A percentile compares a stretch with the other conserved stretches of the same genome.
Evolutionary conservation across 164 flowering plant species (phyloP).

Genomic region (Macadamia integrifolia): DNA sequence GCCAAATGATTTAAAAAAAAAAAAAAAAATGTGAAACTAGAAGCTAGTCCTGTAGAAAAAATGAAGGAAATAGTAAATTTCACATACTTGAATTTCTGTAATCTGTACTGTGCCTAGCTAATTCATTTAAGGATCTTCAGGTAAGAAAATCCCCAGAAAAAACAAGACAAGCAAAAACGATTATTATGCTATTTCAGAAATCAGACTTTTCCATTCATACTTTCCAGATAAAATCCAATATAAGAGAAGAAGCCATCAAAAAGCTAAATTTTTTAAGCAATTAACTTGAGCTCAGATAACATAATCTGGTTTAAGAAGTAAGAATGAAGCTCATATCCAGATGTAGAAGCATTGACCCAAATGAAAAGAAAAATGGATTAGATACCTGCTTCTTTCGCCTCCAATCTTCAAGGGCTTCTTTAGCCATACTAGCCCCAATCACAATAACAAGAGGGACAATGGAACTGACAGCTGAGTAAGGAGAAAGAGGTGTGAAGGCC

Average conservation of each 20-base stretch:
- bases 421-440: constrained; percentile 68
- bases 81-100: not conserved
- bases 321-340: not conserved
- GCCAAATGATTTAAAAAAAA: no score
- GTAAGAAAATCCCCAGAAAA: no score
- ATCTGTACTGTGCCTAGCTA: no score
- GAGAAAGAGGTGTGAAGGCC: constrained; percentile 65
- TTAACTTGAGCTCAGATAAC: not conserved
- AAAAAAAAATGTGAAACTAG: no score
- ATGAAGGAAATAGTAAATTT: no score
- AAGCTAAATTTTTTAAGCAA: not conserved
- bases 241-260: not conserved
- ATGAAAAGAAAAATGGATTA: not conserved
- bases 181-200: no score
- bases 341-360: not conserved
- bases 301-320: not conserved
- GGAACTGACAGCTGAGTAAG: constrained; percentile 54
- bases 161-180: no score
- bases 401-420: constrained; percentile 77
- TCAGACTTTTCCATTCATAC: no score
- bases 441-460: constrained; percentile 62
- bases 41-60: no score
- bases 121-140: no score
- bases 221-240: not conserved
- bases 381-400: constrained; percentile 61